Evolutionary conservation across 345 rosid species (phyloP).

Genomic region (Stellera chamaejasme): DNA sequence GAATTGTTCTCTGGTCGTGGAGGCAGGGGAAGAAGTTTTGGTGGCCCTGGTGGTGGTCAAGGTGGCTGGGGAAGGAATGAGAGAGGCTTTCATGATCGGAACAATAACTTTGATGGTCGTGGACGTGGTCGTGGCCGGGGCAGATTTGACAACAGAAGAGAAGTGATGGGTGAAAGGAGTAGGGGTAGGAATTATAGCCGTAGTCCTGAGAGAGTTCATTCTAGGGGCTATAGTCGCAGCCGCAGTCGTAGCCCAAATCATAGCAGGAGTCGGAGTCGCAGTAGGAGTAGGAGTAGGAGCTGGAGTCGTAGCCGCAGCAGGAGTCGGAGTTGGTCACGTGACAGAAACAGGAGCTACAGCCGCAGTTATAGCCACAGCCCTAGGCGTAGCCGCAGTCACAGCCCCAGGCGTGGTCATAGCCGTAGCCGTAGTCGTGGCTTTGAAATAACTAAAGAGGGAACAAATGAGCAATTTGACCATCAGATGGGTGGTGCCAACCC

Average conservation of each 20-base stretch:
- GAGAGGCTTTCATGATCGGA: constrained; percentile 47
- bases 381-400: constrained; percentile 33
- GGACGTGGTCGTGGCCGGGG: constrained; percentile 72
- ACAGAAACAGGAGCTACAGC: constrained; percentile 27
- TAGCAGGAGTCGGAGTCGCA: constrained; percentile 35
- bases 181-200: constrained; percentile 67
- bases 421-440: constrained; percentile 26
- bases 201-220: constrained; percentile 63
- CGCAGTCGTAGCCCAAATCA: constrained; percentile 32
- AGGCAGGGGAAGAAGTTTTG: constrained; percentile 54
- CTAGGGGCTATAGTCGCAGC: constrained; percentile 42
- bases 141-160: constrained; percentile 72
- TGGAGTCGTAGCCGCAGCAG: constrained; percentile 40
- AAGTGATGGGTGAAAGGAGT: constrained; percentile 23
- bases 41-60: constrained; percentile 43
- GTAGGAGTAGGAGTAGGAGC: constrained; percentile 34
- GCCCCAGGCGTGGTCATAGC: constrained; percentile 14
- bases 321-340: constrained; percentile 35
- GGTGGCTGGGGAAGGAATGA: constrained; percentile 48
- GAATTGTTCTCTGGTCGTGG: constrained; percentile 55
- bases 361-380: constrained; percentile 36
- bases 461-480: constrained; percentile 12
- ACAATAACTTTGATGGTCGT: constrained; percentile 48
- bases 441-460: constrained; percentile 52
- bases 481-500: constrained; percentile 18